Evolutionary conservation across 2,329 filamentous ascomycete genomes (phyloP), one percentile per base, ranked within the genome.

Genomic region (Aspergillus pseudoterreus): DNA sequence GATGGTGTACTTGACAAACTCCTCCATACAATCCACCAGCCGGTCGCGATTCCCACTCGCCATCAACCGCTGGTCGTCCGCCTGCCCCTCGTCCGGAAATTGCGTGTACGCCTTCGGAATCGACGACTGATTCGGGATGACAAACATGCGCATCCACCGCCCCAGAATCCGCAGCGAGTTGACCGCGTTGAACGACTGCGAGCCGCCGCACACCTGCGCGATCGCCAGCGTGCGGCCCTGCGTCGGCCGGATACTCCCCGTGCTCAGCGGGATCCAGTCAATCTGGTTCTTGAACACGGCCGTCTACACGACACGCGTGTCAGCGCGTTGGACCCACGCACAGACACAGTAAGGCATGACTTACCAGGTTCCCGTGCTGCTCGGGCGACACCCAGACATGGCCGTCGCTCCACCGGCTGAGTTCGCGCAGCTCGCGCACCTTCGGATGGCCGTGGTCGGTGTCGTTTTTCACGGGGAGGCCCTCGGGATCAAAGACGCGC

Each of bases 231-330:
- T 87, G 0, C 83, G 76, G 32, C 84, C 84, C 68, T 87, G 84
- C 0, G 84, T 87, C 0, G 83, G 84, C 0, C 84, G 80, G 0
- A 87, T 79, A 8, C 80, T 81, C 21, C 84, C 83, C 0, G 79
- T 79, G 1, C 73, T 78, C 0, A 87, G 71, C 0, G 84, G 84
- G 36, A 87, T 84, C 85, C 84, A 87, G 65, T 87, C 84, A 44
- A 87, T 86, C 57, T 87, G 83, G 57, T 85, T 84, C 57, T 87
- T 87, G 74, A 87, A 87, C 0, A 86, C 80, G 4, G 78, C 82
- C 0, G 83, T 86, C 75, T 81, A 41, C 15, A 24, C n/a, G 1
- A 19, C 15, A 9, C 22, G 39, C 10, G 8, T 30, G 33, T 24
- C 1, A 22, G 1, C 47, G 45, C 39, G 30, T 38, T 15, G 8